A percentile compares a stretch with the other conserved stretches of the same genome.
Evolutionary conservation across 2,329 filamentous ascomycete species (phyloP).

Genomic region (Talaromyces sp.): DNA sequence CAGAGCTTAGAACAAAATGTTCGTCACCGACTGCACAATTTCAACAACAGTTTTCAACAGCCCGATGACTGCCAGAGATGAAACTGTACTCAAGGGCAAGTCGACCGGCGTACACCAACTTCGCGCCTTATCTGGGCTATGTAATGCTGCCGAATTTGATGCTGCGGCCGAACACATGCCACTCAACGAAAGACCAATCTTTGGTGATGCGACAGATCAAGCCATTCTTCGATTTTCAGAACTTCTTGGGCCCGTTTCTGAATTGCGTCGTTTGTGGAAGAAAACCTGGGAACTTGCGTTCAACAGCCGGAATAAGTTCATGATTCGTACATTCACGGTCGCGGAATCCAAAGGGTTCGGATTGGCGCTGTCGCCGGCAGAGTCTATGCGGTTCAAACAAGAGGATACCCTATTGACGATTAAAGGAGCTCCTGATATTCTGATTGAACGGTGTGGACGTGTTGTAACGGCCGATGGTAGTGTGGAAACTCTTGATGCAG

Average conservation of each 20-base stretch:
- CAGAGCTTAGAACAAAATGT: conserved; percentile 61
- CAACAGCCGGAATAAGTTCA: conserved; percentile 82
- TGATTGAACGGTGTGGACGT: conserved; percentile 61
- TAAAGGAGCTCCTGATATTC: conserved; percentile 73
- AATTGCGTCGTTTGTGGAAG: conserved; percentile 62
- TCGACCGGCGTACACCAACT: conserved; percentile 49
- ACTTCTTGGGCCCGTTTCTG: conserved; percentile 57
- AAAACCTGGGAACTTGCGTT: conserved; percentile 68
- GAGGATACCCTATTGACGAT: conserved; percentile 60
- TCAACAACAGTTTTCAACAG: conserved; percentile 43
- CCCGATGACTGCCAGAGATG: conserved; percentile 52
- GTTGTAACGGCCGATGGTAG: conserved; percentile 57
- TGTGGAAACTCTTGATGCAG: conserved; percentile 49
- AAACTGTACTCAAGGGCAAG: conserved; percentile 30
- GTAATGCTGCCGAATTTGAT: conserved; percentile 74
- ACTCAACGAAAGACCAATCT: conserved; percentile 60
- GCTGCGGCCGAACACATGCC: conserved; percentile 59
- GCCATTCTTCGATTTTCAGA: conserved; percentile 71
- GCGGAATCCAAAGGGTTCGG: conserved; percentile 20
- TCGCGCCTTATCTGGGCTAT: conserved; percentile 61
- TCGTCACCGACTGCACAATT: conserved; percentile 65
- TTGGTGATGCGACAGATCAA: conserved; percentile 73
- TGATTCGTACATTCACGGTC: conserved; percentile 61
- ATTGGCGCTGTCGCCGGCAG: conserved; percentile 27
- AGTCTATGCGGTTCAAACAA: conserved; percentile 11